Conservation (phyloP, 306 rosid genomes). For the Gastrolobium bilobum region DNA sequence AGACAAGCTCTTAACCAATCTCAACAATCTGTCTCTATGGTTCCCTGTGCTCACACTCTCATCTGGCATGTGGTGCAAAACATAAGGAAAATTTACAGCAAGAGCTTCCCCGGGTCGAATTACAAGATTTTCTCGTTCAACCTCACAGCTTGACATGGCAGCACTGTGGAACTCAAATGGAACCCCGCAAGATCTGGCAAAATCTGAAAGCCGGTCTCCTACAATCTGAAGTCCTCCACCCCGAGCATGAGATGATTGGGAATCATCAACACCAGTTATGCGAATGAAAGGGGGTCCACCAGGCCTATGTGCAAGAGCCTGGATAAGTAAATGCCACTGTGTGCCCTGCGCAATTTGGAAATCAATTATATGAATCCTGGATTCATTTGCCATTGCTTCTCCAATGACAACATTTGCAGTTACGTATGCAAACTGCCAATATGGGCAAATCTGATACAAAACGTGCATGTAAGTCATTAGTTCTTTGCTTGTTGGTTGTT, state of each 20-base stretch:
- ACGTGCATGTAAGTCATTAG: constrained; percentile 83
- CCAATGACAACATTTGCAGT: constrained; percentile 73
- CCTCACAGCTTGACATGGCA: constrained; percentile 76
- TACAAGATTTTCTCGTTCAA: constrained; percentile 53
- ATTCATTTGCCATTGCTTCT: constrained; percentile 77
- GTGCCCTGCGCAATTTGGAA: constrained; percentile 95
- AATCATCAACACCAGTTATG: constrained; percentile 84
- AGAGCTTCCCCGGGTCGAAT: constrained; percentile 72
- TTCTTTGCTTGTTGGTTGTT: constrained; percentile 80
- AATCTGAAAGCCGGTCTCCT: constrained; percentile 58
- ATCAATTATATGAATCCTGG: constrained; percentile 82
- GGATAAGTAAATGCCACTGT: constrained; percentile 72
- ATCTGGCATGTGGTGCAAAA: constrained; percentile 94
- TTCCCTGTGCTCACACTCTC: constrained; percentile 90
- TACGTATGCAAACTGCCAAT: constrained; percentile 77
- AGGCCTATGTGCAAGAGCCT: constrained; percentile 67
- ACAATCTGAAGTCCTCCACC: constrained; percentile 89
- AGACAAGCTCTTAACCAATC: constrained; percentile 79
- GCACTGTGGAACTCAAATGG: constrained; percentile 80
- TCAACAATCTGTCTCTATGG: constrained; percentile 79
- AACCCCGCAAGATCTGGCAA: constrained; percentile 62
- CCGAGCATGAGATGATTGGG: constrained; percentile 84
- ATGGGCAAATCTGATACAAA: constrained; percentile 77
- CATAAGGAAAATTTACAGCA: constrained; percentile 79
- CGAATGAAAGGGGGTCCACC: constrained; percentile 77